Conservation (phyloP, 345 rosid genomes). For the Camelina hispida region DNA sequence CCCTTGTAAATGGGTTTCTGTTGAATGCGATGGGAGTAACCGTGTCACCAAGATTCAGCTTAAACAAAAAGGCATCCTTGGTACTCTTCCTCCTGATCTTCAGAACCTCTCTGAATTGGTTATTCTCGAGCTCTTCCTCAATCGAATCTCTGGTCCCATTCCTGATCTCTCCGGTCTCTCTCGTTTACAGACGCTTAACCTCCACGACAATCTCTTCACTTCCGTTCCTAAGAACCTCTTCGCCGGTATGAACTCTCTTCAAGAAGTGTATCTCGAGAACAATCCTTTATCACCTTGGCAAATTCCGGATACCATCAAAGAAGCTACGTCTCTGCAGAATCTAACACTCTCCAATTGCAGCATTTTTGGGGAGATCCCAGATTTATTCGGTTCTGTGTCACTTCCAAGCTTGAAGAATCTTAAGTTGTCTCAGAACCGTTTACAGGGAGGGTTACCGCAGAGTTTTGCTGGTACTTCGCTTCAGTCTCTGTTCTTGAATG, state of each 20-base stretch:
- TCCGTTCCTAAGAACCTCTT: conserved; percentile 67
- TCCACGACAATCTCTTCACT: conserved; percentile 54
- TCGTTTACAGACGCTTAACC: conserved; percentile 44
- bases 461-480: conserved; percentile 44
- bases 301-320: conserved; percentile 56
- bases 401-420: conserved; percentile 52
- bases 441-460: conserved; percentile 61
- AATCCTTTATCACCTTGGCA: conserved; percentile 59
- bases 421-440: conserved; percentile 52
- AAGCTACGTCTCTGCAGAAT: conserved; percentile 50
- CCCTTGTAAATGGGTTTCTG: conserved; percentile 66
- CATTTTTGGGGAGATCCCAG: conserved; percentile 61
- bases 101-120: conserved; percentile 50
- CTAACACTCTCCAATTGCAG: conserved; percentile 59
- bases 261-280: conserved; percentile 47
- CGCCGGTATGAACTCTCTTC: conserved; percentile 54
- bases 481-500: conserved; percentile 61
- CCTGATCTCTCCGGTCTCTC: conserved; percentile 64
- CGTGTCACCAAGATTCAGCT: conserved; percentile 67
- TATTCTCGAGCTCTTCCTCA: conserved; percentile 57
- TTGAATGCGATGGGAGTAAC: conserved; percentile 42
- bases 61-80: conserved; percentile 44
- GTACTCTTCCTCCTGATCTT: conserved; percentile 66
- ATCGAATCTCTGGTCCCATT: conserved; percentile 53
- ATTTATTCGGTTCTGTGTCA: conserved; percentile 43